Percentiles rank a stretch among this genome's conserved stretches.
Evolutionary conservation across 108 stramenopile species (phyloP).

Genomic region (Nitzschia inconspicua): DNA sequence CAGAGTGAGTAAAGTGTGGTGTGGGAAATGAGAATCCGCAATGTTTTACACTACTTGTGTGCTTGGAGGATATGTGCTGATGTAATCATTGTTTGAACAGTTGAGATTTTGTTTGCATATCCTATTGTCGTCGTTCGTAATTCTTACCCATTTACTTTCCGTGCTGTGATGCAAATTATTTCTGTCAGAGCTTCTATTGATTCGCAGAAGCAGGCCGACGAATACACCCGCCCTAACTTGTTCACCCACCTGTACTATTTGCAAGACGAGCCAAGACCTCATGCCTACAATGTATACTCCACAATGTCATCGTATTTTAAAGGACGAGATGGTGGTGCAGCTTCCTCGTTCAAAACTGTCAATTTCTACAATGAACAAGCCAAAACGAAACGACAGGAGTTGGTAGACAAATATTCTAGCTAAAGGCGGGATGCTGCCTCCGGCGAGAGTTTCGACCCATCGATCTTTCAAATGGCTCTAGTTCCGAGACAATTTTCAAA

Average conservation of each 20-base stretch:
- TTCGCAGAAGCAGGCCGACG: constrained; percentile 57
- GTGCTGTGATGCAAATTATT: not conserved
- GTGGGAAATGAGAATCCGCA: not conserved
- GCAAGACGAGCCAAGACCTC: constrained; percentile 22
- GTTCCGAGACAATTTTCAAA: no score
- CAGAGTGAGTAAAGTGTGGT: constrained; percentile 41
- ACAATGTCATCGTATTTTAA: constrained; percentile 54
- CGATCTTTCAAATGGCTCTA: no score
- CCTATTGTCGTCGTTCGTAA: not conserved
- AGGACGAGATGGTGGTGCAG: constrained; percentile 42
- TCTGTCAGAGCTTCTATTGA: constrained; percentile 47
- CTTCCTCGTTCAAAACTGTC: constrained; percentile 45
- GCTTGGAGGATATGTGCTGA: not conserved
- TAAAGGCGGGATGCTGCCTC: no score
- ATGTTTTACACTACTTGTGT: not conserved
- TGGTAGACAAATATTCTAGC: constrained; percentile 35
- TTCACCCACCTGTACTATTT: constrained; percentile 37
- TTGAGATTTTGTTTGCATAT: not conserved
- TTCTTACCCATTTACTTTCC: not conserved
- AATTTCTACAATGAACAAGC: constrained; percentile 53
- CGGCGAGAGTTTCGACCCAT: no score
- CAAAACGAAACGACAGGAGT: constrained; percentile 48
- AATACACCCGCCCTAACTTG: constrained; percentile 48
- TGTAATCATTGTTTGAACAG: not conserved
- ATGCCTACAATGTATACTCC: constrained; percentile 46